Base-by-base conservation (phyloP, 495 filamentous ascomycete genomes). In the Halenospora varia region DNA sequence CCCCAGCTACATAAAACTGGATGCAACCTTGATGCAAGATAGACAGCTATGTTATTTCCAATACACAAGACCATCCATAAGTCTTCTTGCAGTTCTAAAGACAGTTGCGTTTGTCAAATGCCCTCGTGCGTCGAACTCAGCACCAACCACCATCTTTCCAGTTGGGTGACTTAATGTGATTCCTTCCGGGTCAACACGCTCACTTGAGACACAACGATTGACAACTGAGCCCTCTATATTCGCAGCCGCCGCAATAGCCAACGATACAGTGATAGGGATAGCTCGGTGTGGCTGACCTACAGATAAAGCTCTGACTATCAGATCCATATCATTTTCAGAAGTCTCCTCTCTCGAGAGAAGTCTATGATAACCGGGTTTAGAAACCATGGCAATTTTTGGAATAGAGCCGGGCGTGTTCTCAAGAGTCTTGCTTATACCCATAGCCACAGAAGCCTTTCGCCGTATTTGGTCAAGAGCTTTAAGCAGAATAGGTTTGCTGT, bases 381-480 rank as follows among this genome's bases (percentile, higher is more conserved):
- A 82, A 0, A 90, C 73, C 8, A 89, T 57, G 3, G 82, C 77
- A 17, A 91, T 82, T 72, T 88, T 89, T 0, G 87, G 87, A 2
- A 88, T 75, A 57, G 81, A 83, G 44, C 80, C 73, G 0, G 79
- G 79, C 3, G 80, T 75, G 6, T 70, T 71, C 25, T 75, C 72
- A 1, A 52, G 48, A 2, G 57, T 62, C 22, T 68, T 60, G 10
- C 76, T 73, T 1, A 92, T 61, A 0, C 86, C 85, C 86, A 92
- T 90, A 57, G 65, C 71, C 2, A 75, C 74, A 0, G 83, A 84
- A 2, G 81, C 87, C 44, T 78, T 73, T 15, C 74, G 74, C 10
- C 87, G 74, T 49, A 90, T 87, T 0, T 71, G 62, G 62, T 89
- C 85, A 11, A 92, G 73, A 1, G 70, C 74, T 0, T 17, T 58